These are phyloP conservation scores for Filobasidium floriforme DNA, from an alignment of 768 basidiomycete genomes.

Conservation along the genomic window DNA sequence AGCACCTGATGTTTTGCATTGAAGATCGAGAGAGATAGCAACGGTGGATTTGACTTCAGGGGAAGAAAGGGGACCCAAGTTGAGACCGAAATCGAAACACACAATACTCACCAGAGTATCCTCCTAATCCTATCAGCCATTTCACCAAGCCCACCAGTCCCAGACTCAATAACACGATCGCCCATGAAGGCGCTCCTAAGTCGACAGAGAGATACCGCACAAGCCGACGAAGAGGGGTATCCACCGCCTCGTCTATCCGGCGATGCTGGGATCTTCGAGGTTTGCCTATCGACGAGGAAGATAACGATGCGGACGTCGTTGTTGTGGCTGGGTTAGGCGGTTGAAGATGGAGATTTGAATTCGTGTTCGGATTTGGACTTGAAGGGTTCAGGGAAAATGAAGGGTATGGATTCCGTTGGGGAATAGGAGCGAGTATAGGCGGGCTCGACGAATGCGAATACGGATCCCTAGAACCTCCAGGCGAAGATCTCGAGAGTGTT, in stretches of 20 bases:
- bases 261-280: neutral
- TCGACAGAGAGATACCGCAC: neutral
- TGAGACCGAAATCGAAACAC: too few species aligned
- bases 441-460: neutral
- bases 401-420: neutral
- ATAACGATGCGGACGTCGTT: neutral
- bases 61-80: neutral
- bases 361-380: neutral
- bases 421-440: slow-evolving; percentile 1
- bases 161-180: neutral
- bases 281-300: neutral
- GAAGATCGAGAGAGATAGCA: neutral
- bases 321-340: neutral
- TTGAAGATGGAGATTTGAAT: neutral
- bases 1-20: neutral
- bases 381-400: neutral
- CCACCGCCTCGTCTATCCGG: neutral
- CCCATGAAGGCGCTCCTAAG: neutral
- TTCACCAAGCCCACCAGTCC: neutral
- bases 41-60: too few species aligned
- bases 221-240: neutral
- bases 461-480: neutral
- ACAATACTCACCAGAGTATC: slow-evolving; percentile 11
- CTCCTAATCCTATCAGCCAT: slow-evolving; percentile 10
- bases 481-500: neutral